phyloP scores from a whole-genome alignment of 306 rosid genomes.

The Lagenaria siceraria region DNA sequence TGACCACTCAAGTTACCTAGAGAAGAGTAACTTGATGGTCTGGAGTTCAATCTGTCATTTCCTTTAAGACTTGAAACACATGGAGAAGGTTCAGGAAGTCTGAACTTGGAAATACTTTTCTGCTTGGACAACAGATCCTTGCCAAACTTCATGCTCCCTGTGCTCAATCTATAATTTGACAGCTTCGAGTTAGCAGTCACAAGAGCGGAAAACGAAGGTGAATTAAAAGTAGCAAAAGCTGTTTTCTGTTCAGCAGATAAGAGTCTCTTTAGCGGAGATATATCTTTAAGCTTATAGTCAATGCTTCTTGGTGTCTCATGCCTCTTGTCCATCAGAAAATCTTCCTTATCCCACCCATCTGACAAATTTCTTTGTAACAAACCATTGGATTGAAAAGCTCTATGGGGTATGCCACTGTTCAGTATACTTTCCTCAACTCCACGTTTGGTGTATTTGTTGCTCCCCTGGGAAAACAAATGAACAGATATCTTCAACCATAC shows the following conservation, averaged over 20 bases:
- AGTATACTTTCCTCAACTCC: constrained; percentile 9
- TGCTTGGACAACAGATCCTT: constrained; percentile 25
- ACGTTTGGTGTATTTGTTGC: constrained; percentile 17
- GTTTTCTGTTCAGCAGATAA: constrained; percentile 16
- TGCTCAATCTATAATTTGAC: constrained; percentile 12
- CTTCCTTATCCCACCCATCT: constrained; percentile 16
- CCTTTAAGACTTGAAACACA: constrained; percentile 37
- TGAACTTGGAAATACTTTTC: constrained; percentile 40
- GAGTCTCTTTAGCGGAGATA: constrained; percentile 22
- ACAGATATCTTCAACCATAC: constrained; percentile 2
- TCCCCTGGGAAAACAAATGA: constrained; percentile 33
- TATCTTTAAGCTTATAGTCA: constrained; percentile 19
- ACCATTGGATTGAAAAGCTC: constrained; percentile 20
- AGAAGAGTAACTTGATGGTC: constrained; percentile 49
- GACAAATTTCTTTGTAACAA: constrained; percentile 10
- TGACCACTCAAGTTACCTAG: constrained; percentile 20
- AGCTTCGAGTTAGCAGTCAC: constrained; percentile 29
- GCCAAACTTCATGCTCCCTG: constrained; percentile 14
- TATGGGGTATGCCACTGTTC: constrained; percentile 13
- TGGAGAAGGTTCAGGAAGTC: constrained; percentile 35
- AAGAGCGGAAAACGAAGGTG: constrained; percentile 18
- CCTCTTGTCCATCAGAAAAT: constrained; percentile 17
- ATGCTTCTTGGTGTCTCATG: constrained; percentile 6
- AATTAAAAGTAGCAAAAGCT: constrained; percentile 26
- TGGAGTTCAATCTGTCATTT: constrained; percentile 29